These are phyloP conservation scores for Paraurostyla sp. DNA, from an alignment of 73 alveolate genomes.

Conservation along the genomic window DNA sequence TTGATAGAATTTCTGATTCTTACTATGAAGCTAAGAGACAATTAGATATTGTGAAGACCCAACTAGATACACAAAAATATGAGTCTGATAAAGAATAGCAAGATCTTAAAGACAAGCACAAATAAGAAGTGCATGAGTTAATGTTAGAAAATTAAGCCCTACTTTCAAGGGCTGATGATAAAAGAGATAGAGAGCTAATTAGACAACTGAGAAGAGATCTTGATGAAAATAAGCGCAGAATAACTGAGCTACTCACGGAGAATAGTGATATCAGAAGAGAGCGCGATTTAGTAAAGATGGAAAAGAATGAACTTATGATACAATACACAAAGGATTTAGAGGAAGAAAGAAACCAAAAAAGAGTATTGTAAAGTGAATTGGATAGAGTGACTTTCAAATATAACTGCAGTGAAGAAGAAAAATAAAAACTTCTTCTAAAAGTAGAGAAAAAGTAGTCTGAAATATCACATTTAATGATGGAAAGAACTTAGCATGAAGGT, in stretches of 20 bases:
- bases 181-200: slow-evolving; percentile 67
- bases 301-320: slow-evolving; percentile 65
- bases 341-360: slow-evolving; percentile 59
- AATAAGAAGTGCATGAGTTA: slow-evolving; percentile 62
- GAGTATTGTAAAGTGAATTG: slow-evolving; percentile 28
- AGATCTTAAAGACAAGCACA: slow-evolving; percentile 70
- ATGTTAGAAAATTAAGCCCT: slow-evolving; percentile 54
- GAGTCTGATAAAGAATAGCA: slow-evolving; percentile 76
- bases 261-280: slow-evolving; percentile 73
- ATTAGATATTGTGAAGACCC: slow-evolving; percentile 72
- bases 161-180: slow-evolving; percentile 57
- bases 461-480: neutral
- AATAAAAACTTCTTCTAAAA: slow-evolving; percentile 47
- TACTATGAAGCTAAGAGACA: slow-evolving; percentile 72
- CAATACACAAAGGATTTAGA: slow-evolving; percentile 64
- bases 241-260: slow-evolving; percentile 68
- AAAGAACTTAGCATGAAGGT: slow-evolving; percentile 13
- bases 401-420: slow-evolving; percentile 64
- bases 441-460: slow-evolving; percentile 52
- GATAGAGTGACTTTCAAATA: slow-evolving; percentile 60
- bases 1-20: slow-evolving; percentile 52
- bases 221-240: slow-evolving; percentile 73
- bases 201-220: slow-evolving; percentile 69
- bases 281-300: slow-evolving; percentile 62
- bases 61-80: slow-evolving; percentile 62